Evolutionary conservation across 768 basidiomycete genomes (phyloP).

Genomic region (Lentinula sp.): DNA sequence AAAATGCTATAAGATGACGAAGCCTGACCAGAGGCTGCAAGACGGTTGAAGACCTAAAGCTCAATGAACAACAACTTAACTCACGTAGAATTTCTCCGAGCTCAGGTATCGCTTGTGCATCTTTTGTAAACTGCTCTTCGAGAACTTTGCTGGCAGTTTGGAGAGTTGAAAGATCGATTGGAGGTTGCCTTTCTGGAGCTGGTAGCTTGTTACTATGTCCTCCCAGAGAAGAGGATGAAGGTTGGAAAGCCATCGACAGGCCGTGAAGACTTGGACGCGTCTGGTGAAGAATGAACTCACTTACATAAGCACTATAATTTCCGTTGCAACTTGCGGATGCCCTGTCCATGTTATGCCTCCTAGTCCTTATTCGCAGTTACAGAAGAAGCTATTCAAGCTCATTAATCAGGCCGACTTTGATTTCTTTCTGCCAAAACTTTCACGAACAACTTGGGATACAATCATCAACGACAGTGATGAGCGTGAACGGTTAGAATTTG

Average conservation of each 20-base stretch:
- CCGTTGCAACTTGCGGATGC: background rate
- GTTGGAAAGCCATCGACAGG: conserved; percentile 1
- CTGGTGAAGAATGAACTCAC: background rate
- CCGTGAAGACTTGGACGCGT: background rate
- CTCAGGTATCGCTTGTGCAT: conserved; percentile 71
- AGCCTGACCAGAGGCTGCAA: conserved; percentile 49
- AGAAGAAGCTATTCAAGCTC: conserved; percentile 11
- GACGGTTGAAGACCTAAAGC: background rate
- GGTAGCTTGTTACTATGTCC: background rate
- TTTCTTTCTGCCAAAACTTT: conserved; percentile 26
- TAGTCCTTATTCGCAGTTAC: conserved; percentile 2
- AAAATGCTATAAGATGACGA: conserved; percentile 77
- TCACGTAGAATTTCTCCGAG: conserved; percentile 64
- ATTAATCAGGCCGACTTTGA: conserved; percentile 15
- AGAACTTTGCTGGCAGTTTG: conserved; percentile 63
- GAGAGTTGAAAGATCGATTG: conserved; percentile 56
- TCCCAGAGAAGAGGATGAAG: conserved; percentile 12
- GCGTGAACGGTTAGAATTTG: conserved; percentile 35
- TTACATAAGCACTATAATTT: background rate
- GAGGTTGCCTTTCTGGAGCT: conserved; percentile 19
- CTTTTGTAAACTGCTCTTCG: conserved; percentile 64
- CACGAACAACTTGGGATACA: conserved; percentile 20
- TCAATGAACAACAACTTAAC: conserved; percentile 22
- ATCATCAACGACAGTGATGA: conserved; percentile 16
- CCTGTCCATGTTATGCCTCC: background rate